Conservation (phyloP, 768 basidiomycete species). For the Polyporus arcularius region DNA sequence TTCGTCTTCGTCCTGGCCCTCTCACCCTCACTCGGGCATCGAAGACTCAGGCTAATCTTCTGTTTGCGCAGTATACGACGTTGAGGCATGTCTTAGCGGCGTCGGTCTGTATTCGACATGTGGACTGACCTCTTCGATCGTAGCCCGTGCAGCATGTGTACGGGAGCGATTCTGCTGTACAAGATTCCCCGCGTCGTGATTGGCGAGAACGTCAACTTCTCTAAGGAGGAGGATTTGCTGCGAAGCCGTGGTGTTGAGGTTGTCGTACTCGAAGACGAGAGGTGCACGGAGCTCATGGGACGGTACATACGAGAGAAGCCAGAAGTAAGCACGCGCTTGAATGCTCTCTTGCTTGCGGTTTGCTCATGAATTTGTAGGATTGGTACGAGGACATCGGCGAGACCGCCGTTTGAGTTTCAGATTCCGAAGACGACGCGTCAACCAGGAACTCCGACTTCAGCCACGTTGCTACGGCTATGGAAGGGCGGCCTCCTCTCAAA, state of each 20-base stretch:
- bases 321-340: conserved; percentile 38
- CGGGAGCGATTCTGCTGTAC: conserved; percentile 62
- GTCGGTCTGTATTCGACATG: background rate
- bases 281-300: conserved; percentile 56
- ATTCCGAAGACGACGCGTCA: too few relatives aligned
- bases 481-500: too few relatives aligned
- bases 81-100: conserved; percentile 29
- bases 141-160: conserved; percentile 69
- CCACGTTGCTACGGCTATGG: too few relatives aligned
- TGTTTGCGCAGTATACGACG: conserved; percentile 36
- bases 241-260: conserved; percentile 52
- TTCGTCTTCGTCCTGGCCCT: background rate
- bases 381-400: conserved; percentile 69
- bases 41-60: background rate
- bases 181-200: conserved; percentile 67
- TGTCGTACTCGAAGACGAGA: conserved; percentile 39
- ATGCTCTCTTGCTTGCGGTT: background rate
- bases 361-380: conserved; percentile 33
- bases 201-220: conserved; percentile 58
- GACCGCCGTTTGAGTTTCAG: background rate
- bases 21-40: background rate
- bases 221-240: conserved; percentile 57
- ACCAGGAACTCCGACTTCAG: too few relatives aligned
- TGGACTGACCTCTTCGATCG: conserved; percentile 13
- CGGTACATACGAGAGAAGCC: conserved; percentile 58